These are phyloP conservation scores for Cyclocybe aegerita DNA, from an alignment of 768 basidiomycete genomes.

Conservation along the genomic window DNA sequence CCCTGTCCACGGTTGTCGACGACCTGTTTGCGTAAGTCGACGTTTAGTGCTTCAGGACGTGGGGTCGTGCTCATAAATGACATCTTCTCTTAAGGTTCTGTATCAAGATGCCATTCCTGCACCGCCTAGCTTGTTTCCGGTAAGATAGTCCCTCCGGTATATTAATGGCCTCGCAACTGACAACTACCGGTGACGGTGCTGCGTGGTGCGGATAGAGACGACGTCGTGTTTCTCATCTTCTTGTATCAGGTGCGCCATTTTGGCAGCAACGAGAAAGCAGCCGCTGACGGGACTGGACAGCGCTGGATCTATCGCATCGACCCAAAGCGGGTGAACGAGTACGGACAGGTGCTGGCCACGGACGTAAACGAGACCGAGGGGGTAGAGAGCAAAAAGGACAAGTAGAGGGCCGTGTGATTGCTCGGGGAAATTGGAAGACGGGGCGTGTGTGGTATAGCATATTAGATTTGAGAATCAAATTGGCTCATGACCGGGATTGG, in stretches of 20 bases:
- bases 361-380: constrained; percentile 43
- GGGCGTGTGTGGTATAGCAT: constrained; percentile 4
- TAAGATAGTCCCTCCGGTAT: constrained; percentile 25
- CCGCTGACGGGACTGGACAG: constrained; percentile 38
- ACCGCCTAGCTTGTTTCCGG: constrained; percentile 86
- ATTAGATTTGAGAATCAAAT: constrained; percentile 15
- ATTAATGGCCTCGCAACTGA: constrained; percentile 20
- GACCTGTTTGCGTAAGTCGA: constrained; percentile 82
- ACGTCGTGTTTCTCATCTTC: constrained; percentile 89
- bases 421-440: constrained; percentile 25
- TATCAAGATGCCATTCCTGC: constrained; percentile 95
- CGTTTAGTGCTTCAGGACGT: constrained; percentile 3
- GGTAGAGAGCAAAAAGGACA: constrained; percentile 57
- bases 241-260: constrained; percentile 75
- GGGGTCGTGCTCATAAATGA: constrained; percentile 8
- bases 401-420: constrained; percentile 20
- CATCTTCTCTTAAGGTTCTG: constrained; percentile 59
- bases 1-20: constrained; percentile 86
- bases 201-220: constrained; percentile 50
- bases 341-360: constrained; percentile 75
- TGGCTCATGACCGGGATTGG: constrained; percentile 14
- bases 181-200: constrained; percentile 13
- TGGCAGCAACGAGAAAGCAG: constrained; percentile 10
- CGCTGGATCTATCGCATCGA: constrained; percentile 98
- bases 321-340: constrained; percentile 93